These are phyloP conservation scores for Tremellales sp. DNA, from an alignment of 1,284 basidiomycete genomes.

Conservation along the genomic window DNA sequence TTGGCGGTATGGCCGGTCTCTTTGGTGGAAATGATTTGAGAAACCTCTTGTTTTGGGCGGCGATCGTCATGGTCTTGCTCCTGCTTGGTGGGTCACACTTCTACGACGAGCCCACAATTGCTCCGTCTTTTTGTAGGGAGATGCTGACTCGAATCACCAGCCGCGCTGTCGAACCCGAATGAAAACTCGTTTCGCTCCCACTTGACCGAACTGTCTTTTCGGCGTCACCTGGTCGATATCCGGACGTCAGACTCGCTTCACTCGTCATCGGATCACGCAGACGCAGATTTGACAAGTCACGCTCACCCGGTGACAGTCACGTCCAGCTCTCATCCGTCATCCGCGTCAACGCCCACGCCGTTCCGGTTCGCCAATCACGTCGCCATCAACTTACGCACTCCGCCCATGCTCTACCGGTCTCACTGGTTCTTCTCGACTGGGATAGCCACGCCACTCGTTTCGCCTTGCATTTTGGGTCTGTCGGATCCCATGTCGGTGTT, in stretches of 20 bases:
- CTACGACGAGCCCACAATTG: too few relatives aligned
- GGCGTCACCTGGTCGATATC: slow-evolving; percentile 83
- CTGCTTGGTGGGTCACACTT: slow-evolving; percentile 28
- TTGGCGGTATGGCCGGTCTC: slow-evolving; percentile 8
- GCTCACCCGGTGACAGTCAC: slow-evolving; percentile 34
- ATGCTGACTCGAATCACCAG: slow-evolving; percentile 51
- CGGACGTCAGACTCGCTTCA: slow-evolving; percentile 53
- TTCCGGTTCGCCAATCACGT: slow-evolving; percentile 90
- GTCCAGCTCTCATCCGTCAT: slow-evolving; percentile 37
- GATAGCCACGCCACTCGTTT: slow-evolving; percentile 48
- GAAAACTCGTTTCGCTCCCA: slow-evolving; percentile 88
- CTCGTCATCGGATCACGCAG: background rate
- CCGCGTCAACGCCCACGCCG: slow-evolving; percentile 36
- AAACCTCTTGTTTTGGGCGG: slow-evolving; percentile 33
- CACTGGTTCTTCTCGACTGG: slow-evolving; percentile 72
- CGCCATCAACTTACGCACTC: slow-evolving; percentile 85
- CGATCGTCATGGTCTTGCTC: slow-evolving; percentile 27
- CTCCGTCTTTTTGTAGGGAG: background rate
- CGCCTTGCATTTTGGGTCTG: slow-evolving; percentile 28
- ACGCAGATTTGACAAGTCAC: background rate
- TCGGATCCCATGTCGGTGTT: slow-evolving; percentile 26
- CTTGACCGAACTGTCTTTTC: slow-evolving; percentile 91
- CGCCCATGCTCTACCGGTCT: slow-evolving; percentile 54
- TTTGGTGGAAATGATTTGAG: slow-evolving; percentile 19
- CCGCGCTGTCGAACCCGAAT: slow-evolving; percentile 87